Evolutionary conservation across 2,329 filamentous ascomycete species (phyloP), one percentile per base, ranked within the genome.

Genomic region (Diplocarpon rosae): DNA sequence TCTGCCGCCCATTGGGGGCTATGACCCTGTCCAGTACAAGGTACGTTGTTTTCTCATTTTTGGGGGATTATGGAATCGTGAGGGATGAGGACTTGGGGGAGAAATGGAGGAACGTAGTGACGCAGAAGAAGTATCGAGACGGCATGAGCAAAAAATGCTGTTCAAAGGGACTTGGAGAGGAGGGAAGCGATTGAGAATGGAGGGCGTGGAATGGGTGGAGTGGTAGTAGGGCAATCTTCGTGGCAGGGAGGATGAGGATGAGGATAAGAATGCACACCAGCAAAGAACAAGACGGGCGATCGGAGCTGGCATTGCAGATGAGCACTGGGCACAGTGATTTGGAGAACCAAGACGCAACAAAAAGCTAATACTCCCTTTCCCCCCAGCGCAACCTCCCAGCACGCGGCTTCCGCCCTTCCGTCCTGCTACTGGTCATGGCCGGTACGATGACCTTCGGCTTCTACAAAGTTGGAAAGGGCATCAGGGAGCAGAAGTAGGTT

Each of bases 21-120:
- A 98, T 69, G 83, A 80, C 66, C 83, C 90, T 67, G 83, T 98
- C 56, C 92, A 98, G 71, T 98, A 95, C 75, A 94, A 94, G 80
- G 85, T 89, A 66, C 62, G 73, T 69, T 49, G 30, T 40, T 35
- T 37, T 17, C 24, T 8, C 34, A 27, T 35, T 15, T 37, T n/a
- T 38, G 31, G 30, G 12, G 28, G 27, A 33, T 32, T 31, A 15
- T 17, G 27, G 27, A 11, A 33, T n/a, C 10, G 28, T 31, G 30
- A 31, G 32, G 16, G 35, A 16, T 15, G 32, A 41, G 16, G 35
- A 33, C 16, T 31, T 27, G 33, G 33, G 12, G 47, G 34, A 5
- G 28, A 34, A 24, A 33, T 10, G 15, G 15, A 37, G 35, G 20
- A 39, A 20, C 12, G 13, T 12, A 33, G 36, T 13, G 20, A 24